Percentiles rank a stretch among this genome's conserved stretches.
Evolutionary conservation across 139 green algal species (phyloP).

Genomic region (Micromonas pusilla): DNA sequence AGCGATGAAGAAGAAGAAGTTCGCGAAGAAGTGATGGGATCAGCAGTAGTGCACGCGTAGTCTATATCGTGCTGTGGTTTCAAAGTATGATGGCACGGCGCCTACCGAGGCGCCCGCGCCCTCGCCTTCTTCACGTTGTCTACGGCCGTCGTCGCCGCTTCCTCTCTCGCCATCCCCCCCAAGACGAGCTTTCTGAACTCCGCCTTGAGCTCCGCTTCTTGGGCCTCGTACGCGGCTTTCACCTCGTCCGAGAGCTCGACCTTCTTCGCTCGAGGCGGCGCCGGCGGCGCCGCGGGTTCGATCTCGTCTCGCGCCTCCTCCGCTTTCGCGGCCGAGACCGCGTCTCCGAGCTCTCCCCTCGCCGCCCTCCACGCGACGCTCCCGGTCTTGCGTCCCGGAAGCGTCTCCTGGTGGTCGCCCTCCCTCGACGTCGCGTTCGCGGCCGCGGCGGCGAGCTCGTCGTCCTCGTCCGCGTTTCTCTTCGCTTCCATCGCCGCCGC

Average conservation of each 20-base stretch:
- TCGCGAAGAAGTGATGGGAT: neutral
- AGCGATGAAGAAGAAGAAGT: neutral
- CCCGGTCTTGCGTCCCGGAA: neutral
- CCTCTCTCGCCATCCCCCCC: neutral
- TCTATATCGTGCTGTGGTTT: no score
- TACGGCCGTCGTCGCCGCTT: neutral
- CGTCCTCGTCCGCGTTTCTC: neutral
- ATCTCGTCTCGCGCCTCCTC: neutral
- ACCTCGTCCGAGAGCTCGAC: constrained; percentile 75
- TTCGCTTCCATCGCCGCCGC: neutral
- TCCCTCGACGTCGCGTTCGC: neutral
- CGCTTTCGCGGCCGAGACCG: neutral
- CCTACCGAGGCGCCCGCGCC: no score
- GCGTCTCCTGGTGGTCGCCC: neutral
- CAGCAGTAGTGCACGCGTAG: no score
- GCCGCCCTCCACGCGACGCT: constrained; percentile 1
- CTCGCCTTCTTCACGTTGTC: no score
- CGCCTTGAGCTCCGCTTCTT: constrained; percentile 72
- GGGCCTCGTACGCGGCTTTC: constrained; percentile 81
- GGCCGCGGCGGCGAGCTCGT: neutral
- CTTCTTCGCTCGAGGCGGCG: constrained; percentile 70
- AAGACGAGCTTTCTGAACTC: constrained; percentile 81
- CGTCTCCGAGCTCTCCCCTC: constrained; percentile 3
- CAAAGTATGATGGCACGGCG: no score
- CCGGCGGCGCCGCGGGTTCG: neutral